Percentiles rank a stretch among this genome's conserved stretches.
Conservation (phyloP, 2,329 filamentous ascomycete genomes). For the Colletotrichum zoysiae region DNA sequence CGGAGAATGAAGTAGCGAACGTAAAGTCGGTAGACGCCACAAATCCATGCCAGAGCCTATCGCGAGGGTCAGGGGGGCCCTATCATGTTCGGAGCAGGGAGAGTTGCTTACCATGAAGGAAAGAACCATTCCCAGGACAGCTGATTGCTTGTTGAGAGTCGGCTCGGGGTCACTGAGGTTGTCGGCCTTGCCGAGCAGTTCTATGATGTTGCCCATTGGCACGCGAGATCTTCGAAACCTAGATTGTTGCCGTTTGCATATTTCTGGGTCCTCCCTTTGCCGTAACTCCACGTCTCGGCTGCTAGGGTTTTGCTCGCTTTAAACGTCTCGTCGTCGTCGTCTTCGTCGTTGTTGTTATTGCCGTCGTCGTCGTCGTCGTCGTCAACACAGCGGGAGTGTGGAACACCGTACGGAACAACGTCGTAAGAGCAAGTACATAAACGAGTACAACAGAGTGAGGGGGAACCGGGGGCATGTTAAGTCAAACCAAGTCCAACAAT, state of each 20-base stretch:
- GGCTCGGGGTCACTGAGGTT: slow-evolving; percentile 42
- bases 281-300: neutral
- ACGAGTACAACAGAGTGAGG: neutral
- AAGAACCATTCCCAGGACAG: slow-evolving; percentile 41
- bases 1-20: slow-evolving; percentile 39
- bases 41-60: slow-evolving; percentile 32
- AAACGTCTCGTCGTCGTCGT: neutral
- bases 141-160: slow-evolving; percentile 32
- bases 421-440: neutral
- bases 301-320: neutral
- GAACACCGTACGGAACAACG: neutral
- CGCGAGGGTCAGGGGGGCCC: neutral
- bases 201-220: slow-evolving; percentile 38
- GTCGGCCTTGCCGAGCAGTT: slow-evolving; percentile 41
- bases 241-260: slow-evolving; percentile 30
- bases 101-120: slow-evolving; percentile 34
- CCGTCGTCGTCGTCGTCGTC: neutral
- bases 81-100: neutral
- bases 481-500: slow-evolving; percentile 11
- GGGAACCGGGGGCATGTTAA: slow-evolving; percentile 18
- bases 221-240: slow-evolving; percentile 2
- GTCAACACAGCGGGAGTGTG: neutral
- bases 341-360: neutral
- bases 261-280: neutral
- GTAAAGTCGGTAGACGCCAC: slow-evolving; percentile 41